A percentile compares a stretch with the other conserved stretches of the same genome.
phyloP scores from a whole-genome alignment of 768 basidiomycete species.

The Pulveroboletus sp. region DNA sequence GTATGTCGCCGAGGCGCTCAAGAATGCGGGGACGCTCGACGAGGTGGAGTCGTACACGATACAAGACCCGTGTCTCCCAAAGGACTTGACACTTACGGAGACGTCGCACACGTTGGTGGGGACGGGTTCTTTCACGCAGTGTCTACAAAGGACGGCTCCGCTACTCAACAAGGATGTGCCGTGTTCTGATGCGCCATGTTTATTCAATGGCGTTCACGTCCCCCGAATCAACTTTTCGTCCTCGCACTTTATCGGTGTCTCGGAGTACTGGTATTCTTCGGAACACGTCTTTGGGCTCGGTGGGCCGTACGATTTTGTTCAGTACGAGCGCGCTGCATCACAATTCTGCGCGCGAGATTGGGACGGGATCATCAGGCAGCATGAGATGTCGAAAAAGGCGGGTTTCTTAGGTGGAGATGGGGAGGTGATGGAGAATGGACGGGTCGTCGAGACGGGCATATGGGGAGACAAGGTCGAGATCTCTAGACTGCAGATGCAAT shows the following conservation, averaged over 20 bases:
- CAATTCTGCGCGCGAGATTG: constrained; percentile 82
- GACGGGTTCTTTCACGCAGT: constrained; percentile 88
- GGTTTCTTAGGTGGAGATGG: constrained; percentile 58
- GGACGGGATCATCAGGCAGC: constrained; percentile 68
- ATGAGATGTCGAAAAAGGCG: constrained; percentile 51
- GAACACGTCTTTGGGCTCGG: constrained; percentile 95
- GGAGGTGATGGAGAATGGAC: constrained; percentile 57
- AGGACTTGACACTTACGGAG: constrained; percentile 62
- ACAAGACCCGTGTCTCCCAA: constrained; percentile 89
- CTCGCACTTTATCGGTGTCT: constrained; percentile 94
- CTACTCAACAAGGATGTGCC: constrained; percentile 83
- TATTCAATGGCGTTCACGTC: constrained; percentile 93
- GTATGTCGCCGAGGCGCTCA: constrained; percentile 72
- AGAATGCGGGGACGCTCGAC: constrained; percentile 38
- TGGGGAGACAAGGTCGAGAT: constrained; percentile 79
- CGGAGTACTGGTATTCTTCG: constrained; percentile 99
- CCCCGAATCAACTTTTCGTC: constrained; percentile 93
- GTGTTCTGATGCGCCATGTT: constrained; percentile 81
- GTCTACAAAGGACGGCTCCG: constrained; percentile 66
- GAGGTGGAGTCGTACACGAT: constrained; percentile 39
- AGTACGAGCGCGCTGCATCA: constrained; percentile 91
- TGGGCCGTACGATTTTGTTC: constrained; percentile 92
- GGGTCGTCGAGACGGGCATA: constrained; percentile 59
- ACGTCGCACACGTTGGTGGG: constrained; percentile 66
- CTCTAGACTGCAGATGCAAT: constrained; percentile 91